These are phyloP conservation scores for Paxillus rubicundulus DNA, from an alignment of 768 basidiomycete species.

Conservation along the genomic window DNA sequence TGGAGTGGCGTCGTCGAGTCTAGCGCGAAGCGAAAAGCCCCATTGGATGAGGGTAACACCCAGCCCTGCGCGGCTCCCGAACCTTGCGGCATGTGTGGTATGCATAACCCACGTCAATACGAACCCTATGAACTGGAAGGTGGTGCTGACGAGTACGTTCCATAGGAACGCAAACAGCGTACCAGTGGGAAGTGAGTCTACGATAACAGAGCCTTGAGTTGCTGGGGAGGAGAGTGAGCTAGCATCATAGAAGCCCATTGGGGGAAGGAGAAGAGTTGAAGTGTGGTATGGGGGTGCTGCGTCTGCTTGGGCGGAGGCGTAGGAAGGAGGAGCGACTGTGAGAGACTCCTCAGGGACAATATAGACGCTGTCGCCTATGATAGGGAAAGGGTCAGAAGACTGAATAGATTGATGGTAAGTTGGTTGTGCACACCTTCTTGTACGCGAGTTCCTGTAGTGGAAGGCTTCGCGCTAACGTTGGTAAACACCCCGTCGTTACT, in stretches of 20 bases:
- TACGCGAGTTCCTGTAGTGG: constrained; percentile 49
- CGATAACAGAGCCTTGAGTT: constrained; percentile 70
- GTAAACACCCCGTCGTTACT: constrained; percentile 92
- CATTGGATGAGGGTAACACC: constrained; percentile 97
- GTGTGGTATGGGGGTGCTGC: constrained; percentile 99
- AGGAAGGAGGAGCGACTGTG: constrained; percentile 87
- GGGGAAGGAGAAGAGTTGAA: constrained; percentile 90
- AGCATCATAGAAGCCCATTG: constrained; percentile 18
- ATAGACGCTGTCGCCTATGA: constrained; percentile 64
- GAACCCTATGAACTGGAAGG: constrained; percentile 97
- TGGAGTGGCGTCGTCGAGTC: constrained; percentile 40
- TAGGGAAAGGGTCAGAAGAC: constrained; percentile 1
- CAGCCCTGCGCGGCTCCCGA: constrained; percentile 90
- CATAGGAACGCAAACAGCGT: constrained; percentile 85
- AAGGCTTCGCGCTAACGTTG: constrained; percentile 88
- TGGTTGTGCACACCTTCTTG: constrained; percentile 51
- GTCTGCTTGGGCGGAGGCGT: constrained; percentile 88
- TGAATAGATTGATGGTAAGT: constrained; percentile 8
- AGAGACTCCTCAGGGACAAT: constrained; percentile 81
- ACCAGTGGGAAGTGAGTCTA: constrained; percentile 84
- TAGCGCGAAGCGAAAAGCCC: constrained; percentile 74
- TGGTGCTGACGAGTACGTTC: constrained; percentile 90
- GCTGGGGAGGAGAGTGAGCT: constrained; percentile 45
- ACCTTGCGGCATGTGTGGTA: constrained; percentile 88
- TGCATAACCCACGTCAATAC: constrained; percentile 91